Evolutionary conservation across 495 filamentous ascomycete species (phyloP).

Genomic region (Penicillium longicatenatum): DNA sequence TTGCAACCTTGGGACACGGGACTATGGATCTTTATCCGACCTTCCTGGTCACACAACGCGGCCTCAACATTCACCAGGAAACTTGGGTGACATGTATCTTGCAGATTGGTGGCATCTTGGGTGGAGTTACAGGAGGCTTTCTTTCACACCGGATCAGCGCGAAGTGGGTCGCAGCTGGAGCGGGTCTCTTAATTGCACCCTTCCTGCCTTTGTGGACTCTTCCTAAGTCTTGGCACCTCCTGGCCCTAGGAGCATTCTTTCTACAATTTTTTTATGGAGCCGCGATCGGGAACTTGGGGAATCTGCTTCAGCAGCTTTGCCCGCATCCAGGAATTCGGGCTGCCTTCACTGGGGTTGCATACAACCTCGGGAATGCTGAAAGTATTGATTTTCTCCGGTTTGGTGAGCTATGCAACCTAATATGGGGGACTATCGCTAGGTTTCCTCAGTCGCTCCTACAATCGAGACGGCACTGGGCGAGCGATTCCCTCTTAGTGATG

Average conservation of each 20-base stretch:
- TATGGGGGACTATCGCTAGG: neutral
- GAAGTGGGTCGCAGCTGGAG: neutral
- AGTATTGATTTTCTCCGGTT: neutral
- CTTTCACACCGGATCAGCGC: neutral
- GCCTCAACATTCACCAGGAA: neutral
- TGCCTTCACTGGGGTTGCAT: neutral
- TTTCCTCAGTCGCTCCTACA: neutral
- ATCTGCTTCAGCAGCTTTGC: neutral
- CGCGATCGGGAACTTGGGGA: neutral
- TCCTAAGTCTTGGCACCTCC: neutral
- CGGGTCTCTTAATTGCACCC: neutral
- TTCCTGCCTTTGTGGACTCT: neutral
- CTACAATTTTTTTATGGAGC: neutral
- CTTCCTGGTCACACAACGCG: neutral
- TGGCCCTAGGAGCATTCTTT: neutral
- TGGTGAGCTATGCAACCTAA: neutral
- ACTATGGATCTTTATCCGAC: neutral
- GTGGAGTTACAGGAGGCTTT: neutral
- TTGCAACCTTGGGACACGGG: neutral
- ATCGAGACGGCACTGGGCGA: neutral
- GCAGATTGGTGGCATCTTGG: neutral
- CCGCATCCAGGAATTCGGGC: neutral
- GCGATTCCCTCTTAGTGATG: neutral
- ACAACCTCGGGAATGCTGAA: neutral
- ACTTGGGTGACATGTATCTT: neutral